A percentile compares a stretch with the other conserved stretches of the same genome.
phyloP scores from a whole-genome alignment of 345 rosid genomes.

The Salix caprea region DNA sequence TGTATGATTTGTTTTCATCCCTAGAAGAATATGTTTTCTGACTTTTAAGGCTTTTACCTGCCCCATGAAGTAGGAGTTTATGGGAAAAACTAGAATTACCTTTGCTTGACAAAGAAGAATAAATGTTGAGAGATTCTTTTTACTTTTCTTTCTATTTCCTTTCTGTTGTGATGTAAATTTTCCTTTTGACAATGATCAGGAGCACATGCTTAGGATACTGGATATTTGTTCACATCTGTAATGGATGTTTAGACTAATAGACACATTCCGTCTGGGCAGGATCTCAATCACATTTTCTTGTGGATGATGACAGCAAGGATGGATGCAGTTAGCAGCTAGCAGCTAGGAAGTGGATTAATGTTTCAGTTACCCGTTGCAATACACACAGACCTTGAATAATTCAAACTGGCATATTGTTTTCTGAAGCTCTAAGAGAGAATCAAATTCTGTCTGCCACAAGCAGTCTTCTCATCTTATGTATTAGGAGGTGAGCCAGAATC shows the following conservation, averaged over 20 bases:
- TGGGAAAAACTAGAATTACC: not conserved
- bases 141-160: not conserved
- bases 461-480: not conserved
- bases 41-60: not conserved
- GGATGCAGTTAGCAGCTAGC: not conserved
- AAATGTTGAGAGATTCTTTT: not conserved
- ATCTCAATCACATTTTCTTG: not conserved
- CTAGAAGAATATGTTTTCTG: not conserved
- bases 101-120: not conserved
- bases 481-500: slow-evolving; percentile 10
- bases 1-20: not conserved
- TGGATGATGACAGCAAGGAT: not conserved
- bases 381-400: slow-evolving; percentile 2
- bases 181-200: slow-evolving; percentile 6
- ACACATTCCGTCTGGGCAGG: not conserved
- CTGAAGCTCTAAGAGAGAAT: not conserved
- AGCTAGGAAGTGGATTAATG: not conserved
- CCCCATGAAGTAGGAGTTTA: not conserved
- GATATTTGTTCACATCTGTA: too few relatives aligned
- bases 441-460: not conserved
- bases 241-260: not conserved
- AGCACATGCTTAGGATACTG: not conserved
- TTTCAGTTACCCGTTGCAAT: not conserved
- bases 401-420: not conserved
- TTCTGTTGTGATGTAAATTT: not conserved